phyloP scores from a whole-genome alignment of 257 asterid species.

The Gynochthodes officinalis region DNA sequence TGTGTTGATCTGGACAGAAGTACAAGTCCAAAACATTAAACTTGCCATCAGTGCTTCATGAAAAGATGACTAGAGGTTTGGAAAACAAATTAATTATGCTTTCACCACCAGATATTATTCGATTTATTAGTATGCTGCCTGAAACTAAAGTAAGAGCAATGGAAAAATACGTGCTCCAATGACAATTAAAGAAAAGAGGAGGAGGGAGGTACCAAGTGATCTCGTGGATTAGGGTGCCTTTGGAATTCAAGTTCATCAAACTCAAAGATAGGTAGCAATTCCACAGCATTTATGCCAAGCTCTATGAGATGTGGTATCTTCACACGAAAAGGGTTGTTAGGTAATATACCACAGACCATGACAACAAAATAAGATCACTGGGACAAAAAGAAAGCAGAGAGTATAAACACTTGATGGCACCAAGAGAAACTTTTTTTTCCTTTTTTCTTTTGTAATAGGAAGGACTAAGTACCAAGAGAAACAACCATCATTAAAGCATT shows the following conservation, averaged over 20 bases:
- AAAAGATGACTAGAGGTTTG: constrained; percentile 5
- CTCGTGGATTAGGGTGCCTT: constrained; percentile 88
- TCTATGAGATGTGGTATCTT: constrained; percentile 95
- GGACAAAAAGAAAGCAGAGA: neutral
- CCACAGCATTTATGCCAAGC: constrained; percentile 95
- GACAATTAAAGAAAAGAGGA: neutral
- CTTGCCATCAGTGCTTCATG: constrained; percentile 1
- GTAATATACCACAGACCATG: constrained; percentile 18
- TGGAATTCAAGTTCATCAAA: constrained; percentile 94
- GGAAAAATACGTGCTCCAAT: neutral
- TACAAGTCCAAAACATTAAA: constrained; percentile 21
- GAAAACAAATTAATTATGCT: neutral
- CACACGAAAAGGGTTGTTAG: constrained; percentile 28
- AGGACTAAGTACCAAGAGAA: neutral
- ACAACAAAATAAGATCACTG: constrained; percentile 5
- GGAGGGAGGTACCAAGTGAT: constrained; percentile 61
- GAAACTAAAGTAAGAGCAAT: neutral
- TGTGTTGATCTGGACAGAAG: constrained; percentile 64
- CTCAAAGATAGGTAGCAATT: constrained; percentile 88
- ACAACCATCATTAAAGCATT: neutral
- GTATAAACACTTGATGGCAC: neutral
- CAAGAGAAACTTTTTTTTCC: neutral
- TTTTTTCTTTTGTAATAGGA: neutral
- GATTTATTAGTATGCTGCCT: neutral
- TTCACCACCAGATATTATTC: neutral